Evolutionary conservation across 2,329 filamentous ascomycete species (phyloP), one percentile per base, ranked within the genome.

Genomic region (Trichoderma lentiforme): DNA sequence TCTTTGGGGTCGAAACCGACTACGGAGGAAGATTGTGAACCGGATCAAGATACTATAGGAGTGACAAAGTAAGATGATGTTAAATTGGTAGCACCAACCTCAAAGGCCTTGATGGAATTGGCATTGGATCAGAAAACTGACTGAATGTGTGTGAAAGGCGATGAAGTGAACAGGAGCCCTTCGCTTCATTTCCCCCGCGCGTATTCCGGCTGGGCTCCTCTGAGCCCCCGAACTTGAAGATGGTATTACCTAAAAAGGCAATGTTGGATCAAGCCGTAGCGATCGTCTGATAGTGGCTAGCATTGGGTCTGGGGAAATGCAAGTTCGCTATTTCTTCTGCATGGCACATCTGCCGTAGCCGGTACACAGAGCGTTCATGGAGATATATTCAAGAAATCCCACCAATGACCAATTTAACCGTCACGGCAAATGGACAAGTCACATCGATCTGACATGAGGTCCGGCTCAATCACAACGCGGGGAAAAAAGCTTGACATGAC

Each of bases 311-410:
- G 47, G 47, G 47, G 47, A 53, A 53, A 53, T 24, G 32, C 12
- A 15, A 5, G 6, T 1, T 18, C 6, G 12, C 39, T 15, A 3
- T 77, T 81, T 32, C 26, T 43, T 39, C 24, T 57, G 51, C 30
- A 58, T 26, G 24, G 21, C 64, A 66, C 21, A 36, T 43, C 32
- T 67, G 12, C 32, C 32, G 51, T 26, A 28, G 32, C 18, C 7
- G 24, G 6, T 24, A 28, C 15, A 14, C 15, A 53, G 15, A 9
- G 64, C 15, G 18, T 47, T 58, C 18, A 4, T 11, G 24, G 24
- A 57, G 51, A 24, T 24, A 14, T 26, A 3, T 14, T 15, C 18
- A 32, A 9, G 18, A 53, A 43, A 32, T 68, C 53, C 65, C 65
- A 58, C 65, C 65, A 68, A 68, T 68, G 18, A 24, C 3, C 34